These are phyloP conservation scores for Liriodendron chinense DNA, from an alignment of 164 flowering plant species.

Conservation along the genomic window DNA sequence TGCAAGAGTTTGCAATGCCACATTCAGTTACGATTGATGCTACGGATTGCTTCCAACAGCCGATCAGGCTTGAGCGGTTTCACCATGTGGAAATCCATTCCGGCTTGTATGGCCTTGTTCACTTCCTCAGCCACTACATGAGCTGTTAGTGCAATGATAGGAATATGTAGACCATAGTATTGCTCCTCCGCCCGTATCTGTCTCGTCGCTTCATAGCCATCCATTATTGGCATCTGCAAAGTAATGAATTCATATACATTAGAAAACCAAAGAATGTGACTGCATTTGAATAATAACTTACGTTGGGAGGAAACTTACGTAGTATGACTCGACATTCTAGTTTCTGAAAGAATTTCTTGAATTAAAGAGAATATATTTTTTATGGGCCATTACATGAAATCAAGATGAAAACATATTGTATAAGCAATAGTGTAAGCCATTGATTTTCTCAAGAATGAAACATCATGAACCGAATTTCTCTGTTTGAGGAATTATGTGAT, in stretches of 20 bases:
- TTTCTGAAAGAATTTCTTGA: no score
- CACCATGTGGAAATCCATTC: conserved; percentile 50
- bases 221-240: conserved; percentile 56
- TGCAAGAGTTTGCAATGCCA: not conserved
- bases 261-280: not conserved
- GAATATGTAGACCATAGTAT: conserved; percentile 32
- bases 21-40: not conserved
- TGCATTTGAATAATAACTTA: no score
- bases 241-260: not conserved
- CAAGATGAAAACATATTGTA: no score
- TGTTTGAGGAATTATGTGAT: no score
- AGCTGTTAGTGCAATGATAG: conserved; percentile 57
- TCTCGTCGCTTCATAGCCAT: conserved; percentile 58
- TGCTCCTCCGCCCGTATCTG: conserved; percentile 42
- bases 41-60: conserved; percentile 22
- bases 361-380: no score
- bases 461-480: no score
- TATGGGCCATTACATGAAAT: no score
- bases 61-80: conserved; percentile 30
- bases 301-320: no score
- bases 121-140: conserved; percentile 28
- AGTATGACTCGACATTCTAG: no score
- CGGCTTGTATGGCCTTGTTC: conserved; percentile 28
- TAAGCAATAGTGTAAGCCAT: no score
- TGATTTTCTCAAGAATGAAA: no score